phyloP scores from a whole-genome alignment of 163 green algal species.

The Prototheca wickerhamii region DNA sequence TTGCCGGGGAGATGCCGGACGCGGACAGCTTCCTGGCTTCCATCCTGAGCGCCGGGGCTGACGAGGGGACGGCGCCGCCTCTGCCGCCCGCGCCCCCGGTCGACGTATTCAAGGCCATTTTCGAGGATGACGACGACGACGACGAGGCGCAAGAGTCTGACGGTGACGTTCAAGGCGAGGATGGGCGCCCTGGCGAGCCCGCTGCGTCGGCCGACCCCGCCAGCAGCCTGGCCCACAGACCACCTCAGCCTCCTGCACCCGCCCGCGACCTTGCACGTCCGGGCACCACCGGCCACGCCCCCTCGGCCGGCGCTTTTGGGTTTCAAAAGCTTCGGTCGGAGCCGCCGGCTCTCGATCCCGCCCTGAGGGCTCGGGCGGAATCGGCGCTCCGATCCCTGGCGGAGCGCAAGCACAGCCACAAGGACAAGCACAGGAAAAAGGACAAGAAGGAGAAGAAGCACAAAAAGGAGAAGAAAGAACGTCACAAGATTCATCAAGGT shows the following conservation, averaged over 20 bases:
- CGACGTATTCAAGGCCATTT: slow-evolving; percentile 82
- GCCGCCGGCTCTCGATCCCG: slow-evolving; percentile 12
- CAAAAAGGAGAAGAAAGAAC: slow-evolving; percentile 32
- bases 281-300: too few relatives aligned
- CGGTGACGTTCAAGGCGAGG: too few relatives aligned
- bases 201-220: too few relatives aligned
- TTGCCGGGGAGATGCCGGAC: not conserved
- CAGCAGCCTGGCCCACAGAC: too few relatives aligned
- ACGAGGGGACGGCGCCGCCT: not conserved
- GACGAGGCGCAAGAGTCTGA: slow-evolving; percentile 30
- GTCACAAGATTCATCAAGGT: too few relatives aligned
- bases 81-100: slow-evolving; percentile 36
- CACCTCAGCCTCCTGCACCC: too few relatives aligned
- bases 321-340: too few relatives aligned
- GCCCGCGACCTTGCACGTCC: too few relatives aligned
- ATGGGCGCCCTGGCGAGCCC: too few relatives aligned
- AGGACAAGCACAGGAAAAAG: slow-evolving; percentile 3
- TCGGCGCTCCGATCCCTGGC: slow-evolving; percentile 40
- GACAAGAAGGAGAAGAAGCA: slow-evolving; percentile 25
- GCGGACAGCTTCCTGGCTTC: slow-evolving; percentile 4
- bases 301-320: too few relatives aligned
- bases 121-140: slow-evolving; percentile 54
- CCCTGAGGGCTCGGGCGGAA: slow-evolving; percentile 30
- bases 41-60: not conserved
- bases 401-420: slow-evolving; percentile 10